phyloP scores from a whole-genome alignment of 1,284 basidiomycete genomes.

The Singerocomus inundabilis region DNA sequence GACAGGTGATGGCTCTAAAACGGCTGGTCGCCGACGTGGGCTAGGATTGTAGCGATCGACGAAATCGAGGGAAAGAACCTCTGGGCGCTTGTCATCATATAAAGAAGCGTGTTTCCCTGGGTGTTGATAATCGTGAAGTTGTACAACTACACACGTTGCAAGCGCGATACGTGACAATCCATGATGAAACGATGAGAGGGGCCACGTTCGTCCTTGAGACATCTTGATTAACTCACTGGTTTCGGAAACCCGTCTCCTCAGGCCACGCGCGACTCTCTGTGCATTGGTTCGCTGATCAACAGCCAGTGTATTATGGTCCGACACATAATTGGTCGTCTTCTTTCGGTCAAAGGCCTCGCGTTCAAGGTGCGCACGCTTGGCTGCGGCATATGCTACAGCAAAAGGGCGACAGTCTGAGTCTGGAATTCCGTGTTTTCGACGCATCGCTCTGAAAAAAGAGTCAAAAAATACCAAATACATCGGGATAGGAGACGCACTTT shows the following conservation, averaged over 20 bases:
- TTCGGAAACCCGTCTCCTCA: conserved; percentile 36
- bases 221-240: conserved; percentile 31
- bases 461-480: conserved; percentile 12
- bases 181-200: conserved; percentile 28
- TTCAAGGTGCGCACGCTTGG: conserved; percentile 49
- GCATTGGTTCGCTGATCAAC: conserved; percentile 30
- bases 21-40: conserved; percentile 25
- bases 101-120: conserved; percentile 12
- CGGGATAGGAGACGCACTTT: conserved; percentile 44
- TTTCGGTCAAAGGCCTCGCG: conserved; percentile 38
- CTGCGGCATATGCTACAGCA: conserved; percentile 79
- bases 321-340: conserved; percentile 27
- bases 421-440: conserved; percentile 75
- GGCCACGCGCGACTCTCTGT: conserved; percentile 26
- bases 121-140: conserved; percentile 20
- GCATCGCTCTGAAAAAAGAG: conserved; percentile 44
- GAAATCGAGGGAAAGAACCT: conserved; percentile 23
- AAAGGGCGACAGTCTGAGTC: conserved; percentile 77
- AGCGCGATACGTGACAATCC: conserved; percentile 18
- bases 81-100: conserved; percentile 19
- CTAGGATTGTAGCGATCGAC: conserved; percentile 38
- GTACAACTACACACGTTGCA: conserved; percentile 24
- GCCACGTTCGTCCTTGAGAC: conserved; percentile 22
- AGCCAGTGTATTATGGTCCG: conserved; percentile 23
- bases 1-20: conserved; percentile 21